Evolutionary conservation across 202 grass and related monocot genomes (phyloP).

Genomic region (Dendrocalamus latiflorus): DNA sequence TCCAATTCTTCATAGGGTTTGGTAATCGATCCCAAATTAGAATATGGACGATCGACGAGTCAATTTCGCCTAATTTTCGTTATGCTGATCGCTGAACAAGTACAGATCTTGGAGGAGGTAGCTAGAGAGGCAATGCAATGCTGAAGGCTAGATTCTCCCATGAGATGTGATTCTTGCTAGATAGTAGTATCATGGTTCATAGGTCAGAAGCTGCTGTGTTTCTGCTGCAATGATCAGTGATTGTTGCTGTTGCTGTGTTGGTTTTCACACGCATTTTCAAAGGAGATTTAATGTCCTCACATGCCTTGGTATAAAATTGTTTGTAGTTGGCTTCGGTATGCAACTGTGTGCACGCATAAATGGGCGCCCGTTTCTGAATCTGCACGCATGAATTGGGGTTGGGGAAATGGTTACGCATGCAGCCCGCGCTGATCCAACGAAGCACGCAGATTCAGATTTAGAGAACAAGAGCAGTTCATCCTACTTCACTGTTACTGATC

Average conservation of each 20-base stretch:
- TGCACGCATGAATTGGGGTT: constrained; percentile 28
- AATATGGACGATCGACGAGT: background rate
- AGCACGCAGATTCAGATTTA: background rate
- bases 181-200: background rate
- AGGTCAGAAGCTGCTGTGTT: background rate
- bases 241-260: background rate
- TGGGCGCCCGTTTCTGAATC: constrained; percentile 23
- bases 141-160: background rate
- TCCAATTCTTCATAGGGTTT: background rate
- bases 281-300: constrained; percentile 34
- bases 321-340: constrained; percentile 21
- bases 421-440: background rate
- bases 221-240: background rate
- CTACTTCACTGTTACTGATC: background rate
- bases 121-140: background rate
- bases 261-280: constrained; percentile 17
- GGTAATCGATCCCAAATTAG: background rate
- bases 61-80: background rate
- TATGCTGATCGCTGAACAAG: background rate
- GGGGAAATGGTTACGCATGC: background rate
- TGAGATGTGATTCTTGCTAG: background rate
- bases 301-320: constrained; percentile 13
- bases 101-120: background rate
- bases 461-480: background rate
- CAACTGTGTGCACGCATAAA: constrained; percentile 15